These are phyloP conservation scores for Chrysoporthe puriensis DNA, from an alignment of 2,329 filamentous ascomycete genomes.

Conservation along the genomic window DNA sequence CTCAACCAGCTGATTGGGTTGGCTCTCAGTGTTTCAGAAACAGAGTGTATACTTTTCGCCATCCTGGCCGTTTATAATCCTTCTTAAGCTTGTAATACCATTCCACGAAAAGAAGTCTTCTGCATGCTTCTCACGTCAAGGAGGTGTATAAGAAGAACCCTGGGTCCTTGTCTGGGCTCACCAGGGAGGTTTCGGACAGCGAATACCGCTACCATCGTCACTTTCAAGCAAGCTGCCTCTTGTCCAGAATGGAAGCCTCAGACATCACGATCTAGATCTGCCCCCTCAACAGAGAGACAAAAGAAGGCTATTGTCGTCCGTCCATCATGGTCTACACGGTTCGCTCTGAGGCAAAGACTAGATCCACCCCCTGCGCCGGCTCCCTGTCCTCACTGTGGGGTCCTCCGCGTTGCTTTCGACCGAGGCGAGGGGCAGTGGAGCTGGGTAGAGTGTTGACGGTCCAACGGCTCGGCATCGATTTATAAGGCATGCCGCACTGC, in stretches of 20 bases:
- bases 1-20: neutral
- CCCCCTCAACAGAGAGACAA: no score
- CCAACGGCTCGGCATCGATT: slow-evolving; percentile 29
- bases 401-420: slow-evolving; percentile 11
- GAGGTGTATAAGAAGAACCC: neutral
- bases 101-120: neutral
- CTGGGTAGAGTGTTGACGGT: slow-evolving; percentile 1
- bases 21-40: no score
- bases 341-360: neutral
- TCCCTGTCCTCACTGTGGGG: neutral
- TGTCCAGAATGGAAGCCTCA: neutral
- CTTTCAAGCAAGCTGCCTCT: neutral
- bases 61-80: neutral
- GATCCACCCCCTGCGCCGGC: neutral
- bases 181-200: neutral
- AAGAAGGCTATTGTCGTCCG: no score
- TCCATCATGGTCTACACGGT: no score
- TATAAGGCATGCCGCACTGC: slow-evolving; percentile 12
- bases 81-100: neutral
- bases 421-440: slow-evolving; percentile 8
- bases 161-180: neutral
- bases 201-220: neutral
- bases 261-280: no score
- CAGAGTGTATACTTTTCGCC: no score
- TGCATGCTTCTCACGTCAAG: neutral